These are phyloP conservation scores for Fraxinus platypoda DNA, from an alignment of 305 asterid genomes.

Conservation along the genomic window DNA sequence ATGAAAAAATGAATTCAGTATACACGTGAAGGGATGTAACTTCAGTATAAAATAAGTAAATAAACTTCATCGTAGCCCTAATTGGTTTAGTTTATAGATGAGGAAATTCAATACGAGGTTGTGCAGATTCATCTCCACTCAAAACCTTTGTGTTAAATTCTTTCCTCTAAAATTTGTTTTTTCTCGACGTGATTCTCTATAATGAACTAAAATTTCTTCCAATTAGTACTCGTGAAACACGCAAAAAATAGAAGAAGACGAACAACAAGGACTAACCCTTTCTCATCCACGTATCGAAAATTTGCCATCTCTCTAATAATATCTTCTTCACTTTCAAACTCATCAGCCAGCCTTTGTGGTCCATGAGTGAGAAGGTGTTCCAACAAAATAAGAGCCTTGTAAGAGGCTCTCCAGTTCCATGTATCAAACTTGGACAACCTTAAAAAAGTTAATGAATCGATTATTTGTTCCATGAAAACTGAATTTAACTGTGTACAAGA, in stretches of 20 bases:
- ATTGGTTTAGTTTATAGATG: not conserved
- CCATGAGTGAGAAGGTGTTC: conserved; percentile 87
- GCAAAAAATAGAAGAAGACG: not conserved
- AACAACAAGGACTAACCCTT: conserved; percentile 46
- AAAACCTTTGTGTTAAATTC: not conserved
- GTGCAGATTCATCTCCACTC: not conserved
- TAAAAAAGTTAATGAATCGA: not conserved
- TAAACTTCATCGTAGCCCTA: not conserved
- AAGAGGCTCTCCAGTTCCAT: conserved; percentile 66
- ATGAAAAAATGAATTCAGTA: not conserved
- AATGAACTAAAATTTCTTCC: not conserved
- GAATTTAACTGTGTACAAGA: not conserved
- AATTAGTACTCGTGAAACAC: not conserved
- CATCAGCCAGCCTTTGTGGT: conserved; percentile 73
- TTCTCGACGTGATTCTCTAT: not conserved
- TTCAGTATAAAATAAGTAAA: not conserved
- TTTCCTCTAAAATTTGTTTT: not conserved
- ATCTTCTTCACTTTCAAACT: conserved; percentile 59
- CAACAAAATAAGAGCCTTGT: conserved; percentile 58
- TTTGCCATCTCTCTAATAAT: conserved; percentile 47
- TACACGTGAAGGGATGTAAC: not conserved
- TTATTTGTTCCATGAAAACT: not conserved
- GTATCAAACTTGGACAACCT: conserved; percentile 64
- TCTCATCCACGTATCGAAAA: conserved; percentile 57
- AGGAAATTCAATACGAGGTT: not conserved